These are phyloP conservation scores for Tolypocladium ophioglossoides DNA, from an alignment of 2,329 filamentous ascomycete genomes.

Conservation along the genomic window DNA sequence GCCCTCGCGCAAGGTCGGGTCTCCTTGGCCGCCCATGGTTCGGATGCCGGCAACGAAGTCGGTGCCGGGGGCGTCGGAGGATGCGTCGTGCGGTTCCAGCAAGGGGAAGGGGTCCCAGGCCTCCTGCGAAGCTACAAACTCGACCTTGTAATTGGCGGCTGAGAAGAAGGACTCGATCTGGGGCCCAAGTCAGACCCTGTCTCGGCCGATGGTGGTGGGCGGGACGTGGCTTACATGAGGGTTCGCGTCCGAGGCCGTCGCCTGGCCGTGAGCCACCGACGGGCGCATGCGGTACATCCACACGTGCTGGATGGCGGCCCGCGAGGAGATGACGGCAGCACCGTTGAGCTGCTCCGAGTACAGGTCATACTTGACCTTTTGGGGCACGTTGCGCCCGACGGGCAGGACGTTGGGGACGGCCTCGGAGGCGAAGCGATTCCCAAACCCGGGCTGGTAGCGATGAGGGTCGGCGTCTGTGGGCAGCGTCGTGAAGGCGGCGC, in stretches of 20 bases:
- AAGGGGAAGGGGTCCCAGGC: conserved; percentile 36
- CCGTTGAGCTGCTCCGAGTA: conserved; percentile 39
- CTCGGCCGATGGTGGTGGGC: no score
- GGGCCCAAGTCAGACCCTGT: background rate
- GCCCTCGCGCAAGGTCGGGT: conserved; percentile 34
- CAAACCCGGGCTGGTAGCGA: conserved; percentile 46
- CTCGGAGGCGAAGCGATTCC: conserved; percentile 37
- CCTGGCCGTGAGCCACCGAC: conserved; percentile 18
- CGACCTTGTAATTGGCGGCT: conserved; percentile 32
- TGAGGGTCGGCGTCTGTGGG: conserved; percentile 27
- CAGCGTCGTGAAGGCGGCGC: conserved; percentile 8
- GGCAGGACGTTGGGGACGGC: conserved; percentile 35
- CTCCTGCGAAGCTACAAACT: conserved; percentile 33
- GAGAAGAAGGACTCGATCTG: conserved; percentile 32
- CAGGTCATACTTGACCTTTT: conserved; percentile 28
- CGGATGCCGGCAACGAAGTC: conserved; percentile 35
- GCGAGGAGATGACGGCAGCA: conserved; percentile 20
- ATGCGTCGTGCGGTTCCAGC: conserved; percentile 1
- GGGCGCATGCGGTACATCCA: conserved; percentile 24
- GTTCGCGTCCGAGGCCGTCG: conserved; percentile 12
- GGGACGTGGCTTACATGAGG: conserved; percentile 11
- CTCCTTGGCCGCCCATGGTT: conserved; percentile 34
- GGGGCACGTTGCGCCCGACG: conserved; percentile 31
- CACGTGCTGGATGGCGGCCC: conserved; percentile 18
- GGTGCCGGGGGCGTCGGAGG: conserved; percentile 11